Conservation (phyloP, 2,329 filamentous ascomycete species). For the Penicillium expansum region DNA sequence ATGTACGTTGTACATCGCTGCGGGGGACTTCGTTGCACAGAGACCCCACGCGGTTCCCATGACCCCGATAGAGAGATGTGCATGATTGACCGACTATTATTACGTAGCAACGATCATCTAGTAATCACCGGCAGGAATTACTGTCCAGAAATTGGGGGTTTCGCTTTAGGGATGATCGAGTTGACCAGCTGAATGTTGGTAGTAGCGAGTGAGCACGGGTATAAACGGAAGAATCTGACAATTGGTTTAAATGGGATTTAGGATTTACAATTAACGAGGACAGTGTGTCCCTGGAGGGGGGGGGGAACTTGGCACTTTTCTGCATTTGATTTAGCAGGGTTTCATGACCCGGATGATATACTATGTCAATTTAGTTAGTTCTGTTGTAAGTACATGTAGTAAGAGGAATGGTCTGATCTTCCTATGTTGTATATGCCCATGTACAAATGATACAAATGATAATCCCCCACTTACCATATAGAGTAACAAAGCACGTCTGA, state of each 20-base stretch:
- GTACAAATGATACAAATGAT: background rate
- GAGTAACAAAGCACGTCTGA: slow-evolving; percentile 13
- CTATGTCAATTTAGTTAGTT: background rate
- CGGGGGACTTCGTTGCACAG: slow-evolving; percentile 13
- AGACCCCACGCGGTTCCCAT: slow-evolving; percentile 16
- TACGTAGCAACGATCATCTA: slow-evolving; percentile 15
- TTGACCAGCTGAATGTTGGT: background rate
- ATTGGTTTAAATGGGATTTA: slow-evolving; percentile 2
- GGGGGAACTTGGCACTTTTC: background rate
- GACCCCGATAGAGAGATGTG: slow-evolving; percentile 20
- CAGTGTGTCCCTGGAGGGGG: background rate
- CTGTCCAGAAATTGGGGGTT: background rate
- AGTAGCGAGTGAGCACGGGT: slow-evolving; percentile 7
- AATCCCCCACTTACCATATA: slow-evolving; percentile 4
- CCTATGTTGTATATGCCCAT: background rate
- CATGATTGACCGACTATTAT: slow-evolving; percentile 10
- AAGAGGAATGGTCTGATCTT: background rate
- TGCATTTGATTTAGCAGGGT: background rate
- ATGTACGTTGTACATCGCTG: slow-evolving; percentile 6
- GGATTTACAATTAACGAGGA: slow-evolving; percentile 1
- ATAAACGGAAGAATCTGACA: slow-evolving; percentile 5
- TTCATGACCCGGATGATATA: background rate
- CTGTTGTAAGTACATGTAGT: background rate
- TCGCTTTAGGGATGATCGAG: background rate
- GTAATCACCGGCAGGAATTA: background rate